A percentile compares a stretch with the other conserved stretches of the same genome.
Evolutionary conservation across 2,329 filamentous ascomycete genomes (phyloP).

Genomic region (Colletotrichum costaricense): DNA sequence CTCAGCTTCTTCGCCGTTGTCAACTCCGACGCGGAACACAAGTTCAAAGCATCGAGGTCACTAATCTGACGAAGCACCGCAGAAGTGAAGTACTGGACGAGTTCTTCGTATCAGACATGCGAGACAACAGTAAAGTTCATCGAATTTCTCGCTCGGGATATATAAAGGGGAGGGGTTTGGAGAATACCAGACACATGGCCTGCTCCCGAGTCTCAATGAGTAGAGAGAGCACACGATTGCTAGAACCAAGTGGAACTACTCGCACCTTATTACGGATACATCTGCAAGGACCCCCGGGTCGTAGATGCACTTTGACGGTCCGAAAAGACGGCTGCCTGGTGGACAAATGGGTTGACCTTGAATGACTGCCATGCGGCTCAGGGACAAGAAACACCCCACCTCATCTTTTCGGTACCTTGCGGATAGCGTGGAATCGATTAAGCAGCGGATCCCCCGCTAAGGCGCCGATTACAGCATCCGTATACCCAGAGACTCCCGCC

Average conservation of each 20-base stretch:
- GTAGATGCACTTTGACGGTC: background rate
- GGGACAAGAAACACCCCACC: background rate
- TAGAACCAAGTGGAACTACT: background rate
- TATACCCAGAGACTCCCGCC: background rate
- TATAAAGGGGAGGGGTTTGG: background rate
- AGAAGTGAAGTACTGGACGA: background rate
- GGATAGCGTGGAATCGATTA: slow-evolving; percentile 2
- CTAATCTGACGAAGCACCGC: background rate
- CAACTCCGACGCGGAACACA: background rate
- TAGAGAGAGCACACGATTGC: background rate
- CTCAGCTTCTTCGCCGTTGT: background rate
- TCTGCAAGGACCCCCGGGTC: background rate
- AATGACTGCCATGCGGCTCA: background rate
- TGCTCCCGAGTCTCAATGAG: background rate
- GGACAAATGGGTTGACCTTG: slow-evolving; percentile 1
- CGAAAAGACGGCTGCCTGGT: background rate
- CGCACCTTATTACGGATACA: too few relatives aligned
- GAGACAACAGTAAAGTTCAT: background rate
- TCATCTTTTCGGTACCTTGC: background rate
- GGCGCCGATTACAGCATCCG: background rate
- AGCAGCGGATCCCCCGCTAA: background rate
- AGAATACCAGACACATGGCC: background rate
- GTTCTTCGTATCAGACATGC: background rate
- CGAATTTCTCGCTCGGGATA: background rate
- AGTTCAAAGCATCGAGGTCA: background rate